phyloP scores from a whole-genome alignment of 2,329 filamentous ascomycete genomes.

The Hypoxylon sp. region DNA sequence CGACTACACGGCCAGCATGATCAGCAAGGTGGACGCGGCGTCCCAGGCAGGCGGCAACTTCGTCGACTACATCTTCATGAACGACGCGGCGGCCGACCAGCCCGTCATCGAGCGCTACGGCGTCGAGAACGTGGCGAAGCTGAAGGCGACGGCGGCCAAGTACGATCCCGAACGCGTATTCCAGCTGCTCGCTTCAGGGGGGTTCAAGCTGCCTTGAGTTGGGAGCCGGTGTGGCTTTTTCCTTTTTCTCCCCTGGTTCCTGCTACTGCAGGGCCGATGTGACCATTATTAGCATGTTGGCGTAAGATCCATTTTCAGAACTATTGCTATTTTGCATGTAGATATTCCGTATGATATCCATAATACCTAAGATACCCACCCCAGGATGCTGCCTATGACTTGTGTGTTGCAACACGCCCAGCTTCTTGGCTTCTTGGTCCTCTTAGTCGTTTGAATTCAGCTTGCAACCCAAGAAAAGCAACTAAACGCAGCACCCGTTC shows the following conservation, averaged over 20 bases:
- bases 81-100: constrained; percentile 43
- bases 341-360: constrained; percentile 12
- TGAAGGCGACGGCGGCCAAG: constrained; percentile 37
- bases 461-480: constrained; percentile 9
- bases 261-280: constrained; percentile 30
- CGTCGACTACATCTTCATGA: constrained; percentile 46
- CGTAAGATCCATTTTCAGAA: background rate
- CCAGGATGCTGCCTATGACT: constrained; percentile 1
- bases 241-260: too few species aligned
- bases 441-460: constrained; percentile 2
- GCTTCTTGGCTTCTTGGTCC: constrained; percentile 8
- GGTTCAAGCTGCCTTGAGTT: constrained; percentile 44
- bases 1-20: constrained; percentile 39
- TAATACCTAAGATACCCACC: constrained; percentile 27
- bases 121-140: constrained; percentile 39
- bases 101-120: constrained; percentile 45
- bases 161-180: constrained; percentile 42
- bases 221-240: background rate
- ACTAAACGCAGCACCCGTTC: background rate
- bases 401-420: background rate
- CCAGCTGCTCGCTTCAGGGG: constrained; percentile 41
- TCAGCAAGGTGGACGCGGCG: constrained; percentile 39
- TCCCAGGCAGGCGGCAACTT: constrained; percentile 35
- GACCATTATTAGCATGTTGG: constrained; percentile 9
- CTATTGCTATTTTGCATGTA: background rate